phyloP scores from a whole-genome alignment of 169 alveolate genomes.

The Eimeria acervulina region DNA sequence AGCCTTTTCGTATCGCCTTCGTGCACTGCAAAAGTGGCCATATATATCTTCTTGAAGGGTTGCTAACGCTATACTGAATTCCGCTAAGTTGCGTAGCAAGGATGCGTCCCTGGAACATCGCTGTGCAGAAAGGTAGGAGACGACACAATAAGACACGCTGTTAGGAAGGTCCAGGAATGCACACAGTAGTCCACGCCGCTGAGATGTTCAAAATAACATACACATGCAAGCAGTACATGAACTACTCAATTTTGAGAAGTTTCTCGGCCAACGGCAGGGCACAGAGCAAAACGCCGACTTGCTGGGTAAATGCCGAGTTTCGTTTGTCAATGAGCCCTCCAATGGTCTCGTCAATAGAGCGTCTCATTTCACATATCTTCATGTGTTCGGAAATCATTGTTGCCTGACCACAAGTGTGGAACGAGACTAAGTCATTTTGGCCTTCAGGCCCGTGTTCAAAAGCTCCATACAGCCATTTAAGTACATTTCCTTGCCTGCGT shows the following conservation, averaged over 20 bases:
- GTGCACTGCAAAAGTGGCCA: constrained; percentile 11
- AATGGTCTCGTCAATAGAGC: background rate
- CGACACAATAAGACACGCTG: background rate
- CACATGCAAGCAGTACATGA: background rate
- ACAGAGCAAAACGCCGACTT: background rate
- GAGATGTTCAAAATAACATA: background rate
- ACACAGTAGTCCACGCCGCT: background rate
- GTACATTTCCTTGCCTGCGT: constrained; percentile 9
- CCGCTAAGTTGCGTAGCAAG: constrained; percentile 16
- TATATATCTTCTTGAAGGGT: constrained; percentile 48
- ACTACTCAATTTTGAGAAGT: background rate
- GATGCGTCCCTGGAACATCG: background rate
- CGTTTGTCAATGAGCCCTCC: constrained; percentile 31
- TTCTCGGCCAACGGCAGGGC: background rate
- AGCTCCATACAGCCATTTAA: background rate
- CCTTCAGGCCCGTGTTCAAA: background rate
- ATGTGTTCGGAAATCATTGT: background rate
- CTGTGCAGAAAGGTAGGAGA: background rate
- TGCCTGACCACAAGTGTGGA: background rate
- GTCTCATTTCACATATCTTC: constrained; percentile 19
- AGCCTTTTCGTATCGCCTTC: constrained; percentile 37
- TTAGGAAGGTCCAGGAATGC: background rate
- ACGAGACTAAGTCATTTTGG: background rate
- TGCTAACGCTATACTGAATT: constrained; percentile 14
- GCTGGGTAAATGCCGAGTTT: constrained; percentile 13